These are phyloP conservation scores for Fraxinus nigra DNA, from an alignment of 305 asterid species.

Conservation along the genomic window DNA sequence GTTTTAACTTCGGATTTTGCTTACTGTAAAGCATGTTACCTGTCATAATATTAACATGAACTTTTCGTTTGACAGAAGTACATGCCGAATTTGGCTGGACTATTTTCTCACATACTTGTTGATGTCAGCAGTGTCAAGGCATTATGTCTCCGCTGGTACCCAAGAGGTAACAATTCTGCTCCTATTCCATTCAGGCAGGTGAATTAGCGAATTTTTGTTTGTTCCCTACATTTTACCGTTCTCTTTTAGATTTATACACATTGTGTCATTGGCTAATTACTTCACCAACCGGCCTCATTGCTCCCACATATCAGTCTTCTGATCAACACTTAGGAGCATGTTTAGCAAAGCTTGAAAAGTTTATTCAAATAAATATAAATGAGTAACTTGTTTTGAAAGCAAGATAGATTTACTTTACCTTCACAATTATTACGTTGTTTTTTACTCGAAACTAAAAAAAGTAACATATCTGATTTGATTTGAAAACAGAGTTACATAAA, in stretches of 20 bases:
- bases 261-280: not conserved
- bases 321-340: not conserved
- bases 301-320: not conserved
- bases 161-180: slow-evolving; percentile 55
- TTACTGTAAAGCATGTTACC: not conserved
- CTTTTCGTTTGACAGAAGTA: slow-evolving; percentile 55
- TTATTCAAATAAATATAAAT: not conserved
- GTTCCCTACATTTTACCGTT: not conserved
- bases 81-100: slow-evolving; percentile 90
- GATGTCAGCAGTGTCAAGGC: slow-evolving; percentile 92
- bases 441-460: not conserved
- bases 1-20: not conserved
- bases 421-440: not conserved
- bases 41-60: slow-evolving; percentile 3
- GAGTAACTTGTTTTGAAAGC: not conserved
- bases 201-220: not conserved
- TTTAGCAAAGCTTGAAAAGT: not conserved
- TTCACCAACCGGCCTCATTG: not conserved
- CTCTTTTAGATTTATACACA: not conserved
- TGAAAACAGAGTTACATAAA: not conserved
- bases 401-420: not conserved
- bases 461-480: not conserved
- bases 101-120: slow-evolving; percentile 75
- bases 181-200: slow-evolving; percentile 18
- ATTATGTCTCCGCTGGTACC: slow-evolving; percentile 82